Conservation (phyloP, 2,329 filamentous ascomycete genomes). For the Alternaria sp. region DNA sequence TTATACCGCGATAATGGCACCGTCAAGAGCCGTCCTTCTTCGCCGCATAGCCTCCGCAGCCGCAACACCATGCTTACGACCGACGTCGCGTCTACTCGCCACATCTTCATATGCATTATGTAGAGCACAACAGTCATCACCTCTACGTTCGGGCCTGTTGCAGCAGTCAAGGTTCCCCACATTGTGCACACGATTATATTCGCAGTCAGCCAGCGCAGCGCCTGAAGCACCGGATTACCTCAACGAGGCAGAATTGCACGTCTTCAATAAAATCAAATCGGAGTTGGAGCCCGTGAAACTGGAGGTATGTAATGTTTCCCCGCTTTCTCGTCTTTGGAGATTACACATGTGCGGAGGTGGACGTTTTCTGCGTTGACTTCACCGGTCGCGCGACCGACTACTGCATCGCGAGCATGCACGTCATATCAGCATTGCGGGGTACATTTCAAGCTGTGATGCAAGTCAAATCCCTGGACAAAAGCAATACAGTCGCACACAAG, state of each 20-base stretch:
- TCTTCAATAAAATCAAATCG: constrained; percentile 58
- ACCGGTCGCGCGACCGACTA: constrained; percentile 22
- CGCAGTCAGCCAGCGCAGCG: constrained; percentile 27
- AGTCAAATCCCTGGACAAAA: neutral
- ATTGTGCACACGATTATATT: constrained; percentile 32
- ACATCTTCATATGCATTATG: constrained; percentile 18
- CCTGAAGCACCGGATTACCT: constrained; percentile 58
- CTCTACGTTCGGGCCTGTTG: constrained; percentile 14
- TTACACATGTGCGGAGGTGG: constrained; percentile 12
- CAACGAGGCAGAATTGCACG: constrained; percentile 55
- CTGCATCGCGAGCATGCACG: constrained; percentile 17
- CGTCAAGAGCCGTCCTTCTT: constrained; percentile 41
- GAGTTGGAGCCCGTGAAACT: constrained; percentile 55
- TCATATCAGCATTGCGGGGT: constrained; percentile 16
- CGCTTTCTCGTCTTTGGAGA: constrained; percentile 7
- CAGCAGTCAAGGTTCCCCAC: constrained; percentile 15
- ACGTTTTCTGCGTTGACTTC: constrained; percentile 14
- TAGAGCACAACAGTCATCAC: constrained; percentile 12
- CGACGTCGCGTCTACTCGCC: constrained; percentile 31
- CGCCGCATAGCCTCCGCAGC: constrained; percentile 29
- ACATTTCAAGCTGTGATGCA: neutral
- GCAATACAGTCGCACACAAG: neutral
- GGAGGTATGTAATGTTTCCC: constrained; percentile 50
- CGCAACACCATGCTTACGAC: constrained; percentile 27
- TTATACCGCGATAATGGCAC: constrained; percentile 39